Base-by-base conservation (phyloP, 768 basidiomycete genomes). In the Cubamyces sp. region DNA sequence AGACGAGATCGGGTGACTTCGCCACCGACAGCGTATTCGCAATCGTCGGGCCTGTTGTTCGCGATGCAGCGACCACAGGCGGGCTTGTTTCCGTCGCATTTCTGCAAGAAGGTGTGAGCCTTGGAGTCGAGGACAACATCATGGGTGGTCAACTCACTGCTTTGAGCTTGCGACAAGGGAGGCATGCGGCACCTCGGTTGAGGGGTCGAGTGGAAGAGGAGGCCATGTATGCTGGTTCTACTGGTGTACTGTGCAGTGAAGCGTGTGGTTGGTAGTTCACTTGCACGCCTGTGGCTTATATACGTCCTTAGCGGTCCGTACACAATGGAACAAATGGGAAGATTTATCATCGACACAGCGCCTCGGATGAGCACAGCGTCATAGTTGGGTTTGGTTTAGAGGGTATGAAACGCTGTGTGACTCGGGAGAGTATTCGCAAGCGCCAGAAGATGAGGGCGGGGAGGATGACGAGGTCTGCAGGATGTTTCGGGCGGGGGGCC, bases 1-100 rank as follows among this genome's bases (percentile, higher is more conserved):
- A 79, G 78, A 66, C 86, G 79, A 2, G 84, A 87, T 54, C 85
- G 76, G 25, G 87, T 85, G 61, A 85, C 81, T 54, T 81, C 82
- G 46, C 80, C 81, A 5, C 85, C 85, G 66, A 88, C 86, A 8
- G 84, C 78, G 70, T 88, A 91, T 72, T 90, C 87, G 72, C 88
- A 91, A 26, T 85, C 86, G 55, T 87, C 87, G 34, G 80, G 79
- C 63, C 86, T 83, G 47, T 52, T 60, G 39, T 66, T 66, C 11
- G 77, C 74, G 19, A 76, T 70, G 74, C 88, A 91, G 34, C 84
- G 87, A 0, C 85, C 84, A 71, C 88, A 91, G 16, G 81, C 75
- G 3, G 88, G 88, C 65, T 83, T 85, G 7, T 70, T 71, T n/a
- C 87, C 87, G 68, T 91, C 87, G 65, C 88, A 91, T 81, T 82